These are phyloP conservation scores for Aspergillus indologenus DNA, from an alignment of 495 filamentous ascomycete species.

Conservation along the genomic window DNA sequence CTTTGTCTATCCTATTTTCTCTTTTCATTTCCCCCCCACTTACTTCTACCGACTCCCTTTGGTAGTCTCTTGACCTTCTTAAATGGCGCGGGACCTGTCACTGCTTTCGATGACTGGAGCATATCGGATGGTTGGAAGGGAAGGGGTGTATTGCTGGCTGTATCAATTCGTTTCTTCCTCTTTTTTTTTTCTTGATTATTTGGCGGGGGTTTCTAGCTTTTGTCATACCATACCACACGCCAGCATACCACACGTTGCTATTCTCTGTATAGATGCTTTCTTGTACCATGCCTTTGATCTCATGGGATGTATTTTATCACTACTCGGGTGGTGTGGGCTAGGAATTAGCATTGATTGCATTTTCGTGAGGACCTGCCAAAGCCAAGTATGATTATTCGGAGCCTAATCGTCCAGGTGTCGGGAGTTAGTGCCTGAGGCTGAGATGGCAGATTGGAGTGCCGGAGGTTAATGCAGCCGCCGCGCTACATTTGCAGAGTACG, in stretches of 20 bases:
- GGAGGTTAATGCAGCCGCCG: too few relatives aligned
- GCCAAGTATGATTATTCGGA: too few relatives aligned
- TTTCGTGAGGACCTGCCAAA: background rate
- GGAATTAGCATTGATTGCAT: background rate
- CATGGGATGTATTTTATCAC: constrained; percentile 3
- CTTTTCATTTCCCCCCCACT: background rate
- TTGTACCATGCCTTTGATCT: constrained; percentile 1
- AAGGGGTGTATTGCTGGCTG: constrained; percentile 1
- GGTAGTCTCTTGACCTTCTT: background rate
- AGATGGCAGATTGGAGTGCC: too few relatives aligned
- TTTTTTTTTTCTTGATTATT: background rate
- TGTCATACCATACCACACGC: constrained; percentile 1
- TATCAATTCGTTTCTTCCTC: background rate
- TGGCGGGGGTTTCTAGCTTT: background rate
- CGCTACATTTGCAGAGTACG: too few relatives aligned
- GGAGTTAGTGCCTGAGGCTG: too few relatives aligned
- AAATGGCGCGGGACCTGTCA: background rate
- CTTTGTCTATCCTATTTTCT: background rate
- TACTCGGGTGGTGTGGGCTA: background rate
- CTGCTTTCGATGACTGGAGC: background rate
- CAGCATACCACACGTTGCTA: constrained; percentile 3
- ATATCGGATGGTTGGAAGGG: background rate
- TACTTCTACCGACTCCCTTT: background rate
- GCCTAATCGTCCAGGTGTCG: background rate
- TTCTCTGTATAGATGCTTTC: constrained; percentile 10